Base-by-base conservation (phyloP, 139 green algal genomes). In the Tetradesmus obliquus region DNA sequence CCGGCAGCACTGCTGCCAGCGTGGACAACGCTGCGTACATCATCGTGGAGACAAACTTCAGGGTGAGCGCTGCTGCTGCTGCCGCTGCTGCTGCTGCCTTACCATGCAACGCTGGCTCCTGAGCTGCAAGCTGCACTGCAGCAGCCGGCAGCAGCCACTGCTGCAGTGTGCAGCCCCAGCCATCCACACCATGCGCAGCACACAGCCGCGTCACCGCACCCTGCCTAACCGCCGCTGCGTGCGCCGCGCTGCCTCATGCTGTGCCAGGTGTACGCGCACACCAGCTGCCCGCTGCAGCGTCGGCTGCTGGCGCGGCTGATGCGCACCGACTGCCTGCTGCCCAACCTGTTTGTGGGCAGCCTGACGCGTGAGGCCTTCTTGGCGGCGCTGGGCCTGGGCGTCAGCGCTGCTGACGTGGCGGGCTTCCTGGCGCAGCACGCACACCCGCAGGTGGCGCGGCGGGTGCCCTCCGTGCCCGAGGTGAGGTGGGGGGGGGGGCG, bases 181-280 rank as follows among this genome's bases (percentile, higher is more conserved):
- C 32, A 45, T 45, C 32, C 32, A 0, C 32, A 45, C 32, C 32
- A 45, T 45, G 32, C 32, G 32, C 32, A 45, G 32, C 32, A 45
- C 0, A 45, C 32, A 45, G 32, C 32, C 32, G 32, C 32, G 0
- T 45, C 32, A 45, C 32, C 32, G 0, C 32, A 45, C 32, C 32
- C 32, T 45, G 32, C 32, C 32, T 45, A 0, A 45, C 32, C 32
- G 32, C 32, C 32, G n/a, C n/a, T n/a, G n/a, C n/a, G n/a, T n/a
- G n/a, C n/a, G n/a, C n/a, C n/a, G n/a, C n/a, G n/a, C n/a, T n/a
- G n/a, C n/a, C n/a, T n/a, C n/a, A n/a, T n/a, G n/a, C n/a, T n/a
- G n/a, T n/a, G n/a, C n/a, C 96, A 98, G 96, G 94, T 98, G 91
- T 98, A 99, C 87, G 97, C 97, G 0, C 98, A 99, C 93, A 98